phyloP scores from a whole-genome alignment of 2,329 filamentous ascomycete genomes.

The Raffaelea deltoideospora region DNA sequence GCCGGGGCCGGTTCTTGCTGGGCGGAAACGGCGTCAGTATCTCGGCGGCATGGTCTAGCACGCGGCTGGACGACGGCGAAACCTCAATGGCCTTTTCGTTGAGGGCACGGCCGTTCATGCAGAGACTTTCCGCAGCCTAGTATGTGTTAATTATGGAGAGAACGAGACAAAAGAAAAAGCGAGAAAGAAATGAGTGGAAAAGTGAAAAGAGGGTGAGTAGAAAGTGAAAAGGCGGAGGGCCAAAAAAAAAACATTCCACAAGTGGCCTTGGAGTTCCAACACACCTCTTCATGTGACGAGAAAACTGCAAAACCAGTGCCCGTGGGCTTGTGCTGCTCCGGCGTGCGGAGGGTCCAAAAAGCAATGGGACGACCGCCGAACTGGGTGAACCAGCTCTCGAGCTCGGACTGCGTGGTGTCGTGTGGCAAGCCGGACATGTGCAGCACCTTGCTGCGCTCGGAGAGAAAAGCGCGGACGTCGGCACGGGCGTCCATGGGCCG shows the following conservation, averaged over 20 bases:
- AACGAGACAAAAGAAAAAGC: not conserved
- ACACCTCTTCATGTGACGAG: slow-evolving; percentile 95
- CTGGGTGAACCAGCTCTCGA: slow-evolving; percentile 99
- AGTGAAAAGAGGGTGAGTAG: not conserved
- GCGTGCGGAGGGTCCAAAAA: slow-evolving; percentile 95
- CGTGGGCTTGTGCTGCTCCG: slow-evolving; percentile 98
- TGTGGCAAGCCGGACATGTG: slow-evolving; percentile 96
- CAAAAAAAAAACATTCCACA: not conserved
- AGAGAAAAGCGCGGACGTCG: slow-evolving; percentile 89
- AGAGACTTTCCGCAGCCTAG: slow-evolving; percentile 93
- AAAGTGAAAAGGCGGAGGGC: not conserved
- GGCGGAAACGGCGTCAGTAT: slow-evolving; percentile 96
- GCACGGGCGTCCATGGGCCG: slow-evolving; percentile 93
- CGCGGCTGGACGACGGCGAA: slow-evolving; percentile 90
- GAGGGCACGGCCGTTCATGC: slow-evolving; percentile 96
- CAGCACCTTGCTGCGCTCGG: slow-evolving; percentile 92
- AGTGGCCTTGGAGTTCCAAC: slow-evolving; percentile 17
- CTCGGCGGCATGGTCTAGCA: slow-evolving; percentile 87
- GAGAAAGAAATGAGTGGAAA: not conserved
- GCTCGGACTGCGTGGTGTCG: slow-evolving; percentile 94
- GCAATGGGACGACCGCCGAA: slow-evolving; percentile 95
- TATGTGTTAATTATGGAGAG: no score
- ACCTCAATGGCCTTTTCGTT: slow-evolving; percentile 99
- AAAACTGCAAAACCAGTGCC: slow-evolving; percentile 97
- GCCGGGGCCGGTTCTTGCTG: slow-evolving; percentile 93